These are phyloP conservation scores for Aspergillus sp. DNA, from an alignment of 2,329 filamentous ascomycete species.

Conservation along the genomic window DNA sequence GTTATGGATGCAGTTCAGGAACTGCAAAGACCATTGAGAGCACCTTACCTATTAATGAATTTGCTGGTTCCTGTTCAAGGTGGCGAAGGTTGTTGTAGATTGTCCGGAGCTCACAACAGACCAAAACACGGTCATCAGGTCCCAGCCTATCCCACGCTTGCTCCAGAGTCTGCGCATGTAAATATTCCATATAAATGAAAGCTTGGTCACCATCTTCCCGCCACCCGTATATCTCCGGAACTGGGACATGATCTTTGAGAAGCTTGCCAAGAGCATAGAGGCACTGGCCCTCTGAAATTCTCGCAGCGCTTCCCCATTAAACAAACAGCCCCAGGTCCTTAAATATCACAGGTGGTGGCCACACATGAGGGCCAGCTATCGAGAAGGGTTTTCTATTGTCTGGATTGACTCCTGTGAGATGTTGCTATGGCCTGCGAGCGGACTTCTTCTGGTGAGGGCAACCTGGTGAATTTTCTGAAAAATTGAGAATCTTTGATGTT, in stretches of 20 bases:
- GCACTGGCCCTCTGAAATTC: conserved; percentile 22
- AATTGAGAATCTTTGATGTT: conserved; percentile 9
- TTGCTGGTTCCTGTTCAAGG: conserved; percentile 18
- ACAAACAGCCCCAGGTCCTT: conserved; percentile 18
- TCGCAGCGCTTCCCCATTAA: conserved; percentile 23
- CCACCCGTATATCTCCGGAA: conserved; percentile 33
- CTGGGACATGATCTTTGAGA: conserved; percentile 20
- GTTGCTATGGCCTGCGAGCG: conserved; percentile 7
- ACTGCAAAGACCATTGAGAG: conserved; percentile 3
- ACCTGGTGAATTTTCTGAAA: conserved; percentile 1
- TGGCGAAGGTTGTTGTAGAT: conserved; percentile 14
- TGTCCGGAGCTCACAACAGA: conserved; percentile 13
- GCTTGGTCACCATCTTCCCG: conserved; percentile 14
- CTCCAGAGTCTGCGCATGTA: conserved; percentile 20
- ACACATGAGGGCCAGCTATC: conserved; percentile 3
- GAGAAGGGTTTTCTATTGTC: conserved; percentile 7
- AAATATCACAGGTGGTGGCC: conserved; percentile 18
- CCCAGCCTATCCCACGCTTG: conserved; percentile 18
- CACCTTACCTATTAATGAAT: conserved; percentile 20
- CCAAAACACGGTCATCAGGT: conserved; percentile 3
- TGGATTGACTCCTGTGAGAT: conserved; percentile 8
- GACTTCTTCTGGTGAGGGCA: conserved; percentile 15
- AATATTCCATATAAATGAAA: conserved; percentile 29
- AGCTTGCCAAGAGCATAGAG: conserved; percentile 20
- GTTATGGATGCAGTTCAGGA: not conserved